Evolutionary conservation across 805 yeast genomes (phyloP), one percentile per base, ranked within the genome.

Genomic region (Saccharomycopsis babjevae): DNA sequence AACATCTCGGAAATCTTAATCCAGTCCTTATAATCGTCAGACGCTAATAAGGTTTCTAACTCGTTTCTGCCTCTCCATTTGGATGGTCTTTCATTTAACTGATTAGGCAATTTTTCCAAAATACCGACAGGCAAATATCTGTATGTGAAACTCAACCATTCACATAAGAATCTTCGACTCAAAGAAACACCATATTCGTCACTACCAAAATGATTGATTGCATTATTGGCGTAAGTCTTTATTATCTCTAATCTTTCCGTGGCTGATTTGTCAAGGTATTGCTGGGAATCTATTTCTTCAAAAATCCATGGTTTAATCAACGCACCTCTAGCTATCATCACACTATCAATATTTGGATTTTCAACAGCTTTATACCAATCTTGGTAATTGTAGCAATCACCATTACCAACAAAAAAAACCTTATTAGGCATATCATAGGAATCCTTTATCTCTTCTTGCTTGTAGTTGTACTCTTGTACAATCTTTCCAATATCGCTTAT

Each of bases 281-380:
- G 98, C 68, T 85, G 83, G 6, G 93, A 78, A 62, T 93, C 96
- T 61, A 94, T 82, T 74, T 94, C 99, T 75, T 94, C 97, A 67
- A 93, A 94, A 58, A 94, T 89, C 99, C 99, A 94, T 40, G 99
- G 99, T 74, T 94, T 94, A 71, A 94, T 92, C 66, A 94, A 80
- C 1, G 98, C 98, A 60, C 98, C 99, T 69, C 99, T 82, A 2
- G 98, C 99, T 59, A 94, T 89, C 97, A 96, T 94, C 18, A 91
- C 96, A 36, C 94, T 84, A 74, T 94, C 99, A 61, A 93, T 84
- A 25, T 88, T 87, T 36, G 81, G 81, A 18, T 75, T 76, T 32
- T 75, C 73, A 50, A 85, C 77, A 11, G 87, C 91, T 39, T 77
- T 78, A 72, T 89, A 81, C 96, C 97, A 94, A 70, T 94, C 98